Base-by-base conservation (phyloP, 768 basidiomycete species). In the Rhodocollybia butyracea region DNA sequence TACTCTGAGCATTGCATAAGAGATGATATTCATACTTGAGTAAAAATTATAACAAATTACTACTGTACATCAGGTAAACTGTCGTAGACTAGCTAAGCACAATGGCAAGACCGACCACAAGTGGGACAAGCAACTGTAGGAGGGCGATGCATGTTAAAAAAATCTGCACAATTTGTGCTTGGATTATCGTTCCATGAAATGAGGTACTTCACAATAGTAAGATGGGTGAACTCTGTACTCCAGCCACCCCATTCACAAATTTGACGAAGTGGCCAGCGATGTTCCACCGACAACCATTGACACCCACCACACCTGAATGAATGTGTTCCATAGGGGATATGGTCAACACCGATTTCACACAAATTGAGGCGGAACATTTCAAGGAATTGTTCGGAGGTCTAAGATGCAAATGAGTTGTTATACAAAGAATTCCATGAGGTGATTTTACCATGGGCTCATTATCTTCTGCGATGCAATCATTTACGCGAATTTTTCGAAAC, bases 241-340 rank as follows among this genome's bases (percentile, higher is more conserved):
- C 70, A 70, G 2, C 69, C 70, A n/a, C 65, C 69, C 66, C 68
- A 71, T 21, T 60, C 59, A 45, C 69, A 70, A n/a, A 71, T 68
- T 22, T 57, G 41, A 8, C 62, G 42, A 2, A 68, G 50, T 0
- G 62, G 58, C 70, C 68, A 71, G 4, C 66, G 60, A 5, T 57
- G 36, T 10, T 62, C 64, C 3, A 64, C 52, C 13, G 60, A 57
- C 5, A 72, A 61, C 36, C 62, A 71, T 51, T 71, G 70, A 48
- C 64, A 68, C 3, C 69, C 67, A 6, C 68, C 67, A 7, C 61
- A 63, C 17, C 61, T 56, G 52, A 70, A 70, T 1, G 66, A 63
- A 57, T 69, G 66, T 2, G 64, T 70, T 11, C 68, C 63, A 50
- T 68, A 70, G 0, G 57, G 46, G 2, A 56, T 31, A 1, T 60